Base-by-base conservation (phyloP, 768 basidiomycete genomes). In the Suillus variegatus region DNA sequence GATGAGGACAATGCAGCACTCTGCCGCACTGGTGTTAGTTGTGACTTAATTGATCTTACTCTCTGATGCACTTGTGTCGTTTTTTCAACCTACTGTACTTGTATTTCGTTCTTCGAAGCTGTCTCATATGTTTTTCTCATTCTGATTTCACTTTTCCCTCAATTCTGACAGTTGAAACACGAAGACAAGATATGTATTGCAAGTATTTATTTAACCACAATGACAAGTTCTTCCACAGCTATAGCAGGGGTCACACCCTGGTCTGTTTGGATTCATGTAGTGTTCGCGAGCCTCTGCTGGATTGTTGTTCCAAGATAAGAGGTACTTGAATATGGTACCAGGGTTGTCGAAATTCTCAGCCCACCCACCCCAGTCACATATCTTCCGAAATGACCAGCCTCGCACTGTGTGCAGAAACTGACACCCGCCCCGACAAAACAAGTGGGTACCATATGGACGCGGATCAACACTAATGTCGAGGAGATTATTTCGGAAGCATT, bases 351-450 rank as follows among this genome's bases (percentile, higher is more conserved):
- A 79, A 47, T 82, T 77, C 5, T 70, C 76, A 47, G 57, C 57
- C 82, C 82, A 84, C 6, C 81, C 83, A 55, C 79, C 82, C 81
- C 82, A 83, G 22, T 78, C 75, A 58, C 82, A 84, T 20, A 84
- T 79, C 10, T 71, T 67, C 0, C 75, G 65, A 4, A 83, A 66
- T 0, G 71, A 67, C 81, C 82, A 83, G 1, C 76, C 72, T 2
- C 69, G 67, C 9, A 70, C 64, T 1, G 65, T 65, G 7, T 73
- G 65, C 25, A 82, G 70, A 54, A 75, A 82, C 63, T 83, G 81
- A 63, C 79, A 80, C 0, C 81, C 81, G 10, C 80, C 79, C 28
- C 76, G 74, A 7, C 75, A 72, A 70, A 84, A 81, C 0, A 79
- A 82, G 56, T 65, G 64, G 20, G 64, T 65, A 18, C 58, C 64